phyloP scores from a whole-genome alignment of 1,139 yeast genomes.

The Geotrichum siamense region DNA sequence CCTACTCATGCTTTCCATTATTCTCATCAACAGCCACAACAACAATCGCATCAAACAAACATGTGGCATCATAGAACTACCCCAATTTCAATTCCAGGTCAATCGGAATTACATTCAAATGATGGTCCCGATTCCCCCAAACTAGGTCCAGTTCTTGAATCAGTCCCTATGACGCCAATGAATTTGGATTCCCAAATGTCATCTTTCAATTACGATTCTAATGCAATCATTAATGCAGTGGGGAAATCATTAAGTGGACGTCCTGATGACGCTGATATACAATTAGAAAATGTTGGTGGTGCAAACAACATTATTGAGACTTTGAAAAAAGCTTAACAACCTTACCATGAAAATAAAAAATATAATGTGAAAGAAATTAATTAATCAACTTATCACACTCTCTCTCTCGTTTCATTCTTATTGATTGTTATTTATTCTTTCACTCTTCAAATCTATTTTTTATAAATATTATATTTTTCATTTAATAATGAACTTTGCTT shows the following conservation, averaged over 20 bases:
- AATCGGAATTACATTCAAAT: background rate
- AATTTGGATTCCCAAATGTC: constrained; percentile 9
- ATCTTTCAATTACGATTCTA: too few relatives aligned
- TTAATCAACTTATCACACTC: too few relatives aligned
- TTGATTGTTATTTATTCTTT: too few relatives aligned
- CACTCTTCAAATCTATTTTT: too few relatives aligned
- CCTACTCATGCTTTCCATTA: constrained; percentile 3
- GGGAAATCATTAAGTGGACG: too few relatives aligned
- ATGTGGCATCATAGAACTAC: constrained; percentile 6
- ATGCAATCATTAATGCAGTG: too few relatives aligned
- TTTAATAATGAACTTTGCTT: too few relatives aligned
- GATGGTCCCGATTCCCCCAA: constrained; percentile 17
- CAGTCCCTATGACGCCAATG: constrained; percentile 17
- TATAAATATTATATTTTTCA: too few relatives aligned
- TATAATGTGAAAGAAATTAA: background rate
- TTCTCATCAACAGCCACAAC: constrained; percentile 3
- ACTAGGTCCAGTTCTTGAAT: constrained; percentile 16
- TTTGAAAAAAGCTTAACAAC: background rate
- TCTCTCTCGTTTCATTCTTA: too few relatives aligned
- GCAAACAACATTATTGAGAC: constrained; percentile 5
- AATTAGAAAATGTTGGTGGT: too few relatives aligned
- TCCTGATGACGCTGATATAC: too few relatives aligned
- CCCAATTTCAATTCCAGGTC: constrained; percentile 10
- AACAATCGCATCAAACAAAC: background rate
- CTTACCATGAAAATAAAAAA: background rate